A percentile compares a stretch with the other conserved stretches of the same genome.
These are phyloP conservation scores for Diplodia corticola DNA, from an alignment of 2,329 filamentous ascomycete genomes.

Conservation along the genomic window DNA sequence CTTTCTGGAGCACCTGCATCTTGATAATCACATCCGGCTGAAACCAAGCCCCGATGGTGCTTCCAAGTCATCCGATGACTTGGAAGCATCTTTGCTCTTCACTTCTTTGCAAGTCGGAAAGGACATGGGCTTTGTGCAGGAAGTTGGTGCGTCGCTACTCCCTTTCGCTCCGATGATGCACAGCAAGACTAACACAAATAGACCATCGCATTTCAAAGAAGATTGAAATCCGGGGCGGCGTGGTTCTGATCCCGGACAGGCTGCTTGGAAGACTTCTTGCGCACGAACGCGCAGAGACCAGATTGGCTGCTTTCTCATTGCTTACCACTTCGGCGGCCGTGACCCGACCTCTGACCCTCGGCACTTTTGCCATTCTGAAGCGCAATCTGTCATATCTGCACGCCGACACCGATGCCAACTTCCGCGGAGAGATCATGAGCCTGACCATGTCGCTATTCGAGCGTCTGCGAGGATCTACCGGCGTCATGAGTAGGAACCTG, in stretches of 20 bases:
- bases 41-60: not conserved
- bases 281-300: slow-evolving; percentile 51
- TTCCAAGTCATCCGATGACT: slow-evolving; percentile 30
- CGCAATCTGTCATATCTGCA: slow-evolving; percentile 70
- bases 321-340: slow-evolving; percentile 74
- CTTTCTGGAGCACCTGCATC: slow-evolving; percentile 43
- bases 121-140: slow-evolving; percentile 47
- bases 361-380: slow-evolving; percentile 63
- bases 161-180: not conserved
- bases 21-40: slow-evolving; percentile 33
- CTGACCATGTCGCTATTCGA: slow-evolving; percentile 75
- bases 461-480: slow-evolving; percentile 55
- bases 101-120: slow-evolving; percentile 48
- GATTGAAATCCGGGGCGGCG: slow-evolving; percentile 32
- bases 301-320: slow-evolving; percentile 78
- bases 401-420: slow-evolving; percentile 81
- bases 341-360: slow-evolving; percentile 68
- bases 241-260: slow-evolving; percentile 56
- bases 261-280: slow-evolving; percentile 42
- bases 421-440: slow-evolving; percentile 76
- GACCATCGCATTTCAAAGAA: slow-evolving; percentile 30
- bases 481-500: slow-evolving; percentile 32
- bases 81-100: slow-evolving; percentile 34
- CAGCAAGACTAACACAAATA: slow-evolving; percentile 18
- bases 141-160: slow-evolving; percentile 35